Base-by-base conservation (phyloP, 805 yeast species). In the Isabelozyma gotoi region DNA sequence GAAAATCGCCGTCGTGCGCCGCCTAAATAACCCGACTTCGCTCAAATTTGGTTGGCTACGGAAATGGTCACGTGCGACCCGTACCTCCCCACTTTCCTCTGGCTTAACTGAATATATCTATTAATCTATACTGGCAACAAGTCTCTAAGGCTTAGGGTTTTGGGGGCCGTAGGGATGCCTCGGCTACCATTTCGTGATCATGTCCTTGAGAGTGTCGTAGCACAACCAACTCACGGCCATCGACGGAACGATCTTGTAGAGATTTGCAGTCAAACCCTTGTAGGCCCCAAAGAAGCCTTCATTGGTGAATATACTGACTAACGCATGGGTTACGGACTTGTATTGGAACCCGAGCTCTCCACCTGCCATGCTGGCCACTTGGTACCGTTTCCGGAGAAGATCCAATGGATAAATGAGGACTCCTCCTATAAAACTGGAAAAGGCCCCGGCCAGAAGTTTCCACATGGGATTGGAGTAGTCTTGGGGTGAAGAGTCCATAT, bases 161-260 rank as follows among this genome's bases (percentile, higher is more conserved):
- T n/a, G n/a, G n/a, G n/a, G n/a, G n/a, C n/a, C n/a, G n/a, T n/a
- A n/a, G n/a, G n/a, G n/a, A n/a, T n/a, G n/a, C n/a, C n/a, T n/a
- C 36, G 14, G 8, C 38, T 45, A 65, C 74, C 74, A 68, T 4
- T 44, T 34, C 3, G 53, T 59, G 16, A 72, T 60, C 19, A 49
- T 44, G 10, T 59, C 86, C 53, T 82, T 80, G 40, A 88, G 72
- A 24, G 84, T 65, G 51, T 95, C 98, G 62, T 81, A 84, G 48
- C 87, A 81, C 53, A 90, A 72, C 96, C 97, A 92, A 47, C 92
- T 88, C 14, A 91, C 89, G 3, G 98, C 98, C 91, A 94, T 92
- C 11, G 94, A 83, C 0, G 98, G 97, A 38, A 89, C 86, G 3
- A 92, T 94, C 60, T 91, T 92, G 73, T 87, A 84, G 60, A 88